Evolutionary conservation across 108 stramenopile species (phyloP).

Genomic region (Pseudonitzschia multiseries): DNA sequence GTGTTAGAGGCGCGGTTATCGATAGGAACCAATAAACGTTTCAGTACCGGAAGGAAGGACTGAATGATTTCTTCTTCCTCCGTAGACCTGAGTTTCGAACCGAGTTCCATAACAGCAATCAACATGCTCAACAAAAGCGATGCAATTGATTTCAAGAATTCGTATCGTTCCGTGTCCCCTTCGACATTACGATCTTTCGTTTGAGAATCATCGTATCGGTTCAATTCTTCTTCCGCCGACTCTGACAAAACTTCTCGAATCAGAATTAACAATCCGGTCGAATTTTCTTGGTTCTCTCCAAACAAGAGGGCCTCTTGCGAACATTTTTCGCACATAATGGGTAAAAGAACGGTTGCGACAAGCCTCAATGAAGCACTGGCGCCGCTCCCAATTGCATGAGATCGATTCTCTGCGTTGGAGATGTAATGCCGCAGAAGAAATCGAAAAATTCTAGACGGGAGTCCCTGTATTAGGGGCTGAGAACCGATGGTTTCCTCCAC

Average conservation of each 20-base stretch:
- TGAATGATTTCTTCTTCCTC: conserved; percentile 55
- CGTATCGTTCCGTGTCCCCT: conserved; percentile 23
- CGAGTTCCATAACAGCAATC: conserved; percentile 74
- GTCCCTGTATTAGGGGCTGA: neutral
- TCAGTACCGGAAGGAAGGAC: conserved; percentile 48
- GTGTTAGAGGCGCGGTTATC: conserved; percentile 1
- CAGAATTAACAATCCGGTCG: conserved; percentile 26
- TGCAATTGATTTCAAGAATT: conserved; percentile 49
- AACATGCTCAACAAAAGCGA: conserved; percentile 72
- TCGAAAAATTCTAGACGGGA: conserved; percentile 24
- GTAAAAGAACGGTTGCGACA: conserved; percentile 55
- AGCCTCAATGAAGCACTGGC: conserved; percentile 16
- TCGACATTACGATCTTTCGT: neutral
- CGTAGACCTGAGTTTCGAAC: conserved; percentile 48
- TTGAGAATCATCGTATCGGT: neutral
- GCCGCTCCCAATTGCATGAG: neutral
- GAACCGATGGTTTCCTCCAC: neutral
- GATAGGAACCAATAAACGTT: conserved; percentile 28
- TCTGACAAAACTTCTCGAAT: conserved; percentile 38
- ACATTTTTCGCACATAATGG: conserved; percentile 58
- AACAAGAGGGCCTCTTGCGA: conserved; percentile 52
- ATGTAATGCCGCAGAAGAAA: conserved; percentile 32
- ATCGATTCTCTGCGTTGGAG: neutral
- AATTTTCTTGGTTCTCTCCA: conserved; percentile 11
- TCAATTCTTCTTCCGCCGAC: neutral